These are phyloP conservation scores for Leucosporidium yakuticum DNA, from an alignment of 768 basidiomycete species.

Conservation along the genomic window DNA sequence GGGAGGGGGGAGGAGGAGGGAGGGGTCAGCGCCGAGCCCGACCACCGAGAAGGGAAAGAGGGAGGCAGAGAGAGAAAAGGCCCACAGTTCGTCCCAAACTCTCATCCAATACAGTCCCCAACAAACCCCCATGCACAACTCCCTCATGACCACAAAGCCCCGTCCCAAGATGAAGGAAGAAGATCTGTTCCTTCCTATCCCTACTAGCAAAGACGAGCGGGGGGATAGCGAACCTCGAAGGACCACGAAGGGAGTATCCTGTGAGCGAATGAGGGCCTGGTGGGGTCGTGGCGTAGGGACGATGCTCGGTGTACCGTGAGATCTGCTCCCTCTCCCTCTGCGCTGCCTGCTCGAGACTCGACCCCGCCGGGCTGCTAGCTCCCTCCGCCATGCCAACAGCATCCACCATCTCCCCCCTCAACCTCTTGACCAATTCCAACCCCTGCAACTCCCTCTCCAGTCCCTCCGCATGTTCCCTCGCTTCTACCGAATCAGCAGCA, in stretches of 20 bases:
- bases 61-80: slow-evolving; percentile 7
- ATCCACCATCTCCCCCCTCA: slow-evolving; percentile 50
- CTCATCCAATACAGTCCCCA: slow-evolving; percentile 88
- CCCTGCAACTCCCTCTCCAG: slow-evolving; percentile 66
- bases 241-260: slow-evolving; percentile 76
- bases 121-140: slow-evolving; percentile 84
- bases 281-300: slow-evolving; percentile 53
- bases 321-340: not conserved
- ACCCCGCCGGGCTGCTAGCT: slow-evolving; percentile 1
- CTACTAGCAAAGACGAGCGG: slow-evolving; percentile 67
- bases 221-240: slow-evolving; percentile 72
- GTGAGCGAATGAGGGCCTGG: slow-evolving; percentile 77
- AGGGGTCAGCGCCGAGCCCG: not conserved
- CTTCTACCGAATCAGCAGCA: slow-evolving; percentile 55
- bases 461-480: slow-evolving; percentile 53
- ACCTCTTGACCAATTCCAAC: slow-evolving; percentile 55
- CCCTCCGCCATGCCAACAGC: slow-evolving; percentile 41
- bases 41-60: not conserved
- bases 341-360: not conserved
- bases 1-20: slow-evolving; percentile 15
- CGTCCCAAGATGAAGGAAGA: slow-evolving; percentile 74
- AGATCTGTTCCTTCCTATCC: slow-evolving; percentile 68
- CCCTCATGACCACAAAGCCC: slow-evolving; percentile 69
- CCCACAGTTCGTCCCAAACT: slow-evolving; percentile 66
- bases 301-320: slow-evolving; percentile 65